Evolutionary conservation across 441 rosid species (phyloP), one percentile per base, ranked within the genome.

Genomic region (Arabidopsis lyrata): DNA sequence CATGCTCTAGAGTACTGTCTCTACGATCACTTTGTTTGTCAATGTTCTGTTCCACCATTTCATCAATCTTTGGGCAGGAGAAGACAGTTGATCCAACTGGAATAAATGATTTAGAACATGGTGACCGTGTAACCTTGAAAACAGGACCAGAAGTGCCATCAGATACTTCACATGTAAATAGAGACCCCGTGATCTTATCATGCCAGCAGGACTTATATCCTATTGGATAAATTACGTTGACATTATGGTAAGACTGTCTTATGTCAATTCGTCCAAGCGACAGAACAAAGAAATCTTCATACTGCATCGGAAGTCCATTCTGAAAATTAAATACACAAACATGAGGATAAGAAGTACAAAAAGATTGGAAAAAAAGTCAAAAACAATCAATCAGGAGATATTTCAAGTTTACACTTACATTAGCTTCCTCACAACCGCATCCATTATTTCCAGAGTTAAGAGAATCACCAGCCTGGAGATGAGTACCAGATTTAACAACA

Each of bases 191-290:
- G 79, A 89, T 81, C 77, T 86, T 93, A 81, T 96, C 99, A 83
- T 96, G 99, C 99, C 99, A 96, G 82, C 94, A 96, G 59, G 97
- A 91, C 78, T 85, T 87, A 80, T 85, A 96, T 45, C 99, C 97
- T 81, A 93, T 70, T 53, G 98, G 99, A 82, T 83, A 91, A 65
- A 91, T 87, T 80, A 79, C 60, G 78, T 80, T 80, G 65, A 55
- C 83, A 78, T 81, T 81, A 80, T 96, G 99, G 85, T 93, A 96
- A 53, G 90, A 77, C 79, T 94, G 91, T 72, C 97, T 93, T 75
- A n/a, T 63, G 78, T 96, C 97, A 72, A 93, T 81, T 77, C 73
- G 77, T 66, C 99, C 99, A 86, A 87, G 86, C 64, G 97, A 89
- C 41, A 93, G 85, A 85, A 93, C 81, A 83, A 85, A 90, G 73